phyloP scores from a whole-genome alignment of 2,329 filamentous ascomycete genomes.

The Xylariales sp. region DNA sequence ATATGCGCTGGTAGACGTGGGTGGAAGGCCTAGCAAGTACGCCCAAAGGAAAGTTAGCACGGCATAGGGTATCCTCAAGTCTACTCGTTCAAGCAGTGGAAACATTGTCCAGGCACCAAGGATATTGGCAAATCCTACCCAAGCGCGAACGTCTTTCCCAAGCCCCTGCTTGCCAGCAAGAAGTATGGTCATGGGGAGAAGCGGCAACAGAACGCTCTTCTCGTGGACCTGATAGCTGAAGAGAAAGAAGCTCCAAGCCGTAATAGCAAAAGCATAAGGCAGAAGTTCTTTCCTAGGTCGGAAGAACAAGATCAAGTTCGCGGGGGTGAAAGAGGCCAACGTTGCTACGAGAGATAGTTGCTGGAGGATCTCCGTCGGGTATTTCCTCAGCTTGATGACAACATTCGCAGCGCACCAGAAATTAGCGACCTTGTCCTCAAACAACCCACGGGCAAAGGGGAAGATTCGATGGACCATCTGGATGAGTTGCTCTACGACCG shows the following conservation, averaged over 20 bases:
- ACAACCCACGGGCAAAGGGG: slow-evolving; percentile 90
- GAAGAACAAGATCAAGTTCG: slow-evolving; percentile 75
- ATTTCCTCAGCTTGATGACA: slow-evolving; percentile 78
- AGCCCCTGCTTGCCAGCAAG: slow-evolving; percentile 76
- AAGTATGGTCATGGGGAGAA: slow-evolving; percentile 89
- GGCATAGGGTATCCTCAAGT: slow-evolving; percentile 77
- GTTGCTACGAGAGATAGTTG: slow-evolving; percentile 72
- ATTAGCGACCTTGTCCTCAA: slow-evolving; percentile 98
- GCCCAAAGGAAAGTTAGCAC: slow-evolving; percentile 86
- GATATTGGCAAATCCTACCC: slow-evolving; percentile 95
- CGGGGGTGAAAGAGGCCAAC: slow-evolving; percentile 68
- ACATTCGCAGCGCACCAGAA: slow-evolving; percentile 95
- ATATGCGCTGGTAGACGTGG: slow-evolving; percentile 67
- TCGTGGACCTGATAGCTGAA: slow-evolving; percentile 98
- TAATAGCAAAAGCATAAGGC: slow-evolving; percentile 75
- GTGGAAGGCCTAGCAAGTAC: slow-evolving; percentile 83
- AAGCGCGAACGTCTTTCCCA: slow-evolving; percentile 70
- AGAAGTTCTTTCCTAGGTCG: slow-evolving; percentile 73
- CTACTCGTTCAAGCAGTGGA: slow-evolving; percentile 80
- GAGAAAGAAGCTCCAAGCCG: slow-evolving; percentile 94
- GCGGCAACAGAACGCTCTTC: slow-evolving; percentile 88
- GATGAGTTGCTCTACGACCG: slow-evolving; percentile 69
- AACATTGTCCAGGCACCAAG: slow-evolving; percentile 92
- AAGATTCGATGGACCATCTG: slow-evolving; percentile 93
- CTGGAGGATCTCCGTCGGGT: slow-evolving; percentile 68